A percentile compares a stretch with the other conserved stretches of the same genome.
These are phyloP conservation scores for Albizia julibrissin DNA, from an alignment of 306 rosid species.

Conservation along the genomic window DNA sequence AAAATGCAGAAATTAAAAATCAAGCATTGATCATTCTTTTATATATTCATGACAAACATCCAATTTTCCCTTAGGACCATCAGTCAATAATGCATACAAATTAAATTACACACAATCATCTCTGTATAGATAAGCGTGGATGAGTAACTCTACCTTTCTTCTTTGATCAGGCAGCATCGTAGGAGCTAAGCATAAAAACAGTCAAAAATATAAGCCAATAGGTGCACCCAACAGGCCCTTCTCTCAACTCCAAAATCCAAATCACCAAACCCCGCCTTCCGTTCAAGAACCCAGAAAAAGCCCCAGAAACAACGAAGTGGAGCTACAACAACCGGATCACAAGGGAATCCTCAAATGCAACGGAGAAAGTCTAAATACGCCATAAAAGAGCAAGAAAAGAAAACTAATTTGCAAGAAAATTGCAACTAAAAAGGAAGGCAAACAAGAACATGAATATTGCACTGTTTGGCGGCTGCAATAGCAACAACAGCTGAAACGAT, in stretches of 20 bases:
- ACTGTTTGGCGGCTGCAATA: constrained; percentile 28
- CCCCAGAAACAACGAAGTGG: constrained; percentile 34
- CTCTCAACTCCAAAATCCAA: constrained; percentile 40
- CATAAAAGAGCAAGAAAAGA: not conserved
- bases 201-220: constrained; percentile 35
- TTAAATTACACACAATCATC: constrained; percentile 2
- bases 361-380: not conserved
- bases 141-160: constrained; percentile 72
- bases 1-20: constrained; percentile 24
- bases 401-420: not conserved
- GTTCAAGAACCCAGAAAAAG: constrained; percentile 39
- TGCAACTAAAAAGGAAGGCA: constrained; percentile 8
- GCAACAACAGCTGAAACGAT: constrained; percentile 21
- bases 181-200: constrained; percentile 51
- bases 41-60: not conserved
- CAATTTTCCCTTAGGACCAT: not conserved
- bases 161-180: constrained; percentile 87
- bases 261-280: constrained; percentile 49
- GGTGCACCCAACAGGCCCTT: constrained; percentile 51
- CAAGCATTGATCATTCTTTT: constrained; percentile 23
- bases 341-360: constrained; percentile 34
- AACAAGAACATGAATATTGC: constrained; percentile 27
- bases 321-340: constrained; percentile 42
- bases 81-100: constrained; percentile 18
- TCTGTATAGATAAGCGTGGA: not conserved